A percentile compares a stretch with the other conserved stretches of the same genome.
Conservation (phyloP, 441 rosid genomes). For the Populus hybrid region DNA sequence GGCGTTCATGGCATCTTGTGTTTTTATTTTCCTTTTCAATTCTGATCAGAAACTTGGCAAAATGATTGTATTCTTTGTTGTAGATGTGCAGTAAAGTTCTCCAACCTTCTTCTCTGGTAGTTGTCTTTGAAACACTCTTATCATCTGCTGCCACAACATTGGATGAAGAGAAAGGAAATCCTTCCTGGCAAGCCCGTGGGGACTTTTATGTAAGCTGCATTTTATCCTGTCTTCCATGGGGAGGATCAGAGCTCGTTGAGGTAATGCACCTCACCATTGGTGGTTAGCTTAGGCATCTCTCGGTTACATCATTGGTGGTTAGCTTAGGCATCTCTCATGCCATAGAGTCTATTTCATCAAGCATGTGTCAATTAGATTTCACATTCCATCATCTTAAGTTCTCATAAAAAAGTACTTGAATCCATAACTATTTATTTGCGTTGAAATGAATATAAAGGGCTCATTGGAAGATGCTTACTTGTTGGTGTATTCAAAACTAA, state of each 20-base stretch:
- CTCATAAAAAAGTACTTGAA: neutral
- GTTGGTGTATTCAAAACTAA: neutral
- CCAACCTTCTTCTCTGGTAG: slow-evolving; percentile 81
- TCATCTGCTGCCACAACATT: slow-evolving; percentile 97
- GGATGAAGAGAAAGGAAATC: slow-evolving; percentile 99
- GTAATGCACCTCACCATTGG: slow-evolving; percentile 35
- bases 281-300: neutral
- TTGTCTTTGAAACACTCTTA: slow-evolving; percentile 79
- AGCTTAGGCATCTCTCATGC: neutral
- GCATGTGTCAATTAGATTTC: neutral
- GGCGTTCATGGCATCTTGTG: neutral
- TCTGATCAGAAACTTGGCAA: neutral
- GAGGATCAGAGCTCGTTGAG: slow-evolving; percentile 93
- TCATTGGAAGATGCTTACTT: neutral
- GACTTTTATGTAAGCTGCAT: slow-evolving; percentile 92
- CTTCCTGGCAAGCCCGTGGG: slow-evolving; percentile 95
- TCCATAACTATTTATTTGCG: neutral
- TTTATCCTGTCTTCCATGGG: slow-evolving; percentile 98
- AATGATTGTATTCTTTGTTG: slow-evolving; percentile 20
- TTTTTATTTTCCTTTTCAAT: neutral
- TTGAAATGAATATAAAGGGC: neutral
- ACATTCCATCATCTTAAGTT: neutral
- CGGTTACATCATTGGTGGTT: neutral
- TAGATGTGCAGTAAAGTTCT: slow-evolving; percentile 97
- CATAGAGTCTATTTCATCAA: neutral